Evolutionary conservation across 1,284 basidiomycete genomes (phyloP).

Genomic region (Boletus sp.): DNA sequence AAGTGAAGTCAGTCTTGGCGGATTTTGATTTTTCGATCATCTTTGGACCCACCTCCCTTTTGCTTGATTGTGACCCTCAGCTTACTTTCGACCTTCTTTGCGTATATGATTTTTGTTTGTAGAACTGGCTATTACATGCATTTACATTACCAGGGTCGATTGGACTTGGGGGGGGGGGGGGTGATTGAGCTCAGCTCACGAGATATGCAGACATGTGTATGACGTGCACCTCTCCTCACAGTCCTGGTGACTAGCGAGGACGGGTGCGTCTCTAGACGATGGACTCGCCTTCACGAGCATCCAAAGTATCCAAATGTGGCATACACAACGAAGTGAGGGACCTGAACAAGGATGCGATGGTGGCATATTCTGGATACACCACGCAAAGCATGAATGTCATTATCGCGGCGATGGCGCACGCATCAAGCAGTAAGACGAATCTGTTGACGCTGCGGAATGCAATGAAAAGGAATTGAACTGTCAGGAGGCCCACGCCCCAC

Average conservation of each 20-base stretch:
- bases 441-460: slow-evolving; percentile 11
- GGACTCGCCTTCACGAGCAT: background rate
- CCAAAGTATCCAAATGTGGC: slow-evolving; percentile 7
- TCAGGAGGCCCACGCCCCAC: slow-evolving; percentile 27
- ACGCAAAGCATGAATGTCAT: slow-evolving; percentile 20
- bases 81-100: slow-evolving; percentile 34
- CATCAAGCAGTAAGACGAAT: slow-evolving; percentile 14
- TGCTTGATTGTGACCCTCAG: slow-evolving; percentile 9
- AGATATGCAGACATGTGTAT: background rate
- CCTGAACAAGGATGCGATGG: background rate
- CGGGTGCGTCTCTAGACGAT: slow-evolving; percentile 21
- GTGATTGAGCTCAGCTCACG: background rate
- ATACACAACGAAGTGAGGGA: slow-evolving; percentile 6
- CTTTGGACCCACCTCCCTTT: background rate
- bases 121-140: background rate
- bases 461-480: slow-evolving; percentile 24
- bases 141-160: background rate
- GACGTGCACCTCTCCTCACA: slow-evolving; percentile 16
- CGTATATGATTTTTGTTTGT: slow-evolving; percentile 21
- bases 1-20: slow-evolving; percentile 47
- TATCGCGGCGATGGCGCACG: slow-evolving; percentile 9
- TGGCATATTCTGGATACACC: slow-evolving; percentile 20
- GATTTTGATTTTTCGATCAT: slow-evolving; percentile 22
- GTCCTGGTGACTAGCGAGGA: background rate
- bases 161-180: background rate